Percentiles rank a stretch among this genome's conserved stretches.
phyloP scores from a whole-genome alignment of 345 rosid genomes.

The Mallotus nudiflorus region DNA sequence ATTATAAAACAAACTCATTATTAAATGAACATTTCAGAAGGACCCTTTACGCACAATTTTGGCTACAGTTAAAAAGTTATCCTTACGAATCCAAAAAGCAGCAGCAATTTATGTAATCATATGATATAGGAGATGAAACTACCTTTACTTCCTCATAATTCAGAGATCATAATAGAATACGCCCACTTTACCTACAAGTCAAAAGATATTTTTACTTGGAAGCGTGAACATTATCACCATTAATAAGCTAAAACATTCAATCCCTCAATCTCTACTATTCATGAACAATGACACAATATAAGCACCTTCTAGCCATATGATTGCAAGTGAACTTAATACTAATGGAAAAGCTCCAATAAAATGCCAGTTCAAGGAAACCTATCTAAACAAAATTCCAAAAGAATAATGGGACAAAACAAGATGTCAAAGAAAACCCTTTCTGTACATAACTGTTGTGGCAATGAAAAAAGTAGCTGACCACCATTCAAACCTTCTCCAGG shows the following conservation, averaged over 20 bases:
- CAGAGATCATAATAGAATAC: slow-evolving; percentile 97
- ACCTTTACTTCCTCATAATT: slow-evolving; percentile 98
- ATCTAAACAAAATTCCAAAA: background rate
- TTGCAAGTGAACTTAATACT: slow-evolving; percentile 8
- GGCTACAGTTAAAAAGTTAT: slow-evolving; percentile 7
- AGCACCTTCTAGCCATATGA: slow-evolving; percentile 18
- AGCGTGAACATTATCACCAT: slow-evolving; percentile 65
- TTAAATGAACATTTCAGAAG: background rate
- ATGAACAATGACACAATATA: slow-evolving; percentile 22
- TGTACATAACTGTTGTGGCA: background rate
- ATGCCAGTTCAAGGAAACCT: background rate
- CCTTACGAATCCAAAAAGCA: slow-evolving; percentile 34
- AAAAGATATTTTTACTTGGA: slow-evolving; percentile 91
- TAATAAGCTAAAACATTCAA: slow-evolving; percentile 38
- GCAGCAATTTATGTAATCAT: slow-evolving; percentile 22
- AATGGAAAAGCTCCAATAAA: background rate
- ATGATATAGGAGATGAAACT: slow-evolving; percentile 62
- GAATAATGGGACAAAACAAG: background rate
- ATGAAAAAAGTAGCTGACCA: background rate
- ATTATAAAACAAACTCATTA: background rate
- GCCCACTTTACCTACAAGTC: slow-evolving; percentile 99
- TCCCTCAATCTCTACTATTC: slow-evolving; percentile 39
- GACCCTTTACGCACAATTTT: slow-evolving; percentile 11
- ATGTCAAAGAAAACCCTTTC: slow-evolving; percentile 1
- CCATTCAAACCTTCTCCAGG: slow-evolving; percentile 5